These are phyloP conservation scores for Talaromyces pinophilus DNA, from an alignment of 2,329 filamentous ascomycete species.

Conservation along the genomic window DNA sequence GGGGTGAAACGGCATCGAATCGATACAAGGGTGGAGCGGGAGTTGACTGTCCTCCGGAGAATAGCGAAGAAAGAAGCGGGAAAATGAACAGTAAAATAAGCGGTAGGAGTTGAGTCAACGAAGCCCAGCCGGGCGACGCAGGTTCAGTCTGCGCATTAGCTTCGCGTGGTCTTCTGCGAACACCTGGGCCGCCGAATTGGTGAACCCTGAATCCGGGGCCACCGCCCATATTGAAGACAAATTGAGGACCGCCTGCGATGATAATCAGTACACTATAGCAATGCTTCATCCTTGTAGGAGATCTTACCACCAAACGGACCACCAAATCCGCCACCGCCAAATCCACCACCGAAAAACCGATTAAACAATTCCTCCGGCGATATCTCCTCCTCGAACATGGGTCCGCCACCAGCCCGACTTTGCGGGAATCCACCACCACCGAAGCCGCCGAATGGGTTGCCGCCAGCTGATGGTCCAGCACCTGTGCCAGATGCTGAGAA, in stretches of 20 bases:
- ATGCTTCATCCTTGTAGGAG: background rate
- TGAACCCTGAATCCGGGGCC: constrained; percentile 91
- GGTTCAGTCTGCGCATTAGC: constrained; percentile 53
- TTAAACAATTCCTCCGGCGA: constrained; percentile 96
- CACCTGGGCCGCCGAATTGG: constrained; percentile 82
- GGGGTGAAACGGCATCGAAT: constrained; percentile 72
- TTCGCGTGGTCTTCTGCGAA: constrained; percentile 72
- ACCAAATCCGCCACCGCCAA: constrained; percentile 60
- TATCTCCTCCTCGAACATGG: constrained; percentile 85
- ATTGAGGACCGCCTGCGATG: constrained; percentile 67
- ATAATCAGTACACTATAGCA: constrained; percentile 17
- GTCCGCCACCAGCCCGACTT: constrained; percentile 49
- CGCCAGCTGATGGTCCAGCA: constrained; percentile 39
- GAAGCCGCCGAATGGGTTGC: constrained; percentile 48
- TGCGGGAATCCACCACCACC: constrained; percentile 52
- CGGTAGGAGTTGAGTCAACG: constrained; percentile 74
- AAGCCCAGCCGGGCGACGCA: constrained; percentile 54
- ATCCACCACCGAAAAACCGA: constrained; percentile 79
- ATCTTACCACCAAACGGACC: constrained; percentile 67
- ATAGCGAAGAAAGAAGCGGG: constrained; percentile 77
- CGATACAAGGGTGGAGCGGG: constrained; percentile 68
- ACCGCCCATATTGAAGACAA: constrained; percentile 93
- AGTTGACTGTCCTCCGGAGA: constrained; percentile 57
- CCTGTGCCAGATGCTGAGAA: constrained; percentile 59
- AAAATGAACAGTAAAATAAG: constrained; percentile 87